These are phyloP conservation scores for Xylariales sp. DNA, from an alignment of 2,329 filamentous ascomycete genomes.

Conservation along the genomic window DNA sequence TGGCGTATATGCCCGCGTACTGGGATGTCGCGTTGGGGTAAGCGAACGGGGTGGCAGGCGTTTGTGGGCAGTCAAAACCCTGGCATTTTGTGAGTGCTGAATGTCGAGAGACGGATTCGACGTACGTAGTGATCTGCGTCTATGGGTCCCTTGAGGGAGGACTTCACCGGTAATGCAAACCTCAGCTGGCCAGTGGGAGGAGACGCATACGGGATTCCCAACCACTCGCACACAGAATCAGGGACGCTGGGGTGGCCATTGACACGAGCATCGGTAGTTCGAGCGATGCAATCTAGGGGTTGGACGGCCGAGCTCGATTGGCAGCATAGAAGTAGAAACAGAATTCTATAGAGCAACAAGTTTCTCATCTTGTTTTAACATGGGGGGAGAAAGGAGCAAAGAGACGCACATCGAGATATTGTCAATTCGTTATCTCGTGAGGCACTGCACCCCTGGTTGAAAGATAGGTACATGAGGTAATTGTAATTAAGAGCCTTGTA, in stretches of 20 bases:
- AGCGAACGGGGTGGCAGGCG: constrained; percentile 10
- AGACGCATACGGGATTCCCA: constrained; percentile 31
- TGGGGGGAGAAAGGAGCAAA: no score
- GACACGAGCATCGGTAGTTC: constrained; percentile 19
- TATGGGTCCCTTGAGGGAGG: constrained; percentile 14
- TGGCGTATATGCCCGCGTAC: constrained; percentile 23
- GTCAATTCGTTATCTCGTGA: no score
- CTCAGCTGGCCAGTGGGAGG: constrained; percentile 29
- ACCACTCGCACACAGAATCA: constrained; percentile 28
- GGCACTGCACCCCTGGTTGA: no score
- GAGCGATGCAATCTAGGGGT: constrained; percentile 16
- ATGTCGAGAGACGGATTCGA: not conserved
- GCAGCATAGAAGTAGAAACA: not conserved
- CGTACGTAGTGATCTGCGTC: constrained; percentile 25
- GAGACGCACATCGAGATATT: no score
- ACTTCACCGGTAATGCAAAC: constrained; percentile 20
- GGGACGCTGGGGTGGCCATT: constrained; percentile 22
- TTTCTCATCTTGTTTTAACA: constrained; percentile 12
- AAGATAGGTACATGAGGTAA: no score
- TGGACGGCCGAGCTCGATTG: constrained; percentile 9
- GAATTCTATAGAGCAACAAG: not conserved
- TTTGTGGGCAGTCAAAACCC: constrained; percentile 33
- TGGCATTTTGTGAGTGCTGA: constrained; percentile 15
- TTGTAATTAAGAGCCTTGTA: no score
- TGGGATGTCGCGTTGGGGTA: constrained; percentile 31